Evolutionary conservation across 2,329 filamentous ascomycete species (phyloP).

Genomic region (Trichocomaceae sp.): DNA sequence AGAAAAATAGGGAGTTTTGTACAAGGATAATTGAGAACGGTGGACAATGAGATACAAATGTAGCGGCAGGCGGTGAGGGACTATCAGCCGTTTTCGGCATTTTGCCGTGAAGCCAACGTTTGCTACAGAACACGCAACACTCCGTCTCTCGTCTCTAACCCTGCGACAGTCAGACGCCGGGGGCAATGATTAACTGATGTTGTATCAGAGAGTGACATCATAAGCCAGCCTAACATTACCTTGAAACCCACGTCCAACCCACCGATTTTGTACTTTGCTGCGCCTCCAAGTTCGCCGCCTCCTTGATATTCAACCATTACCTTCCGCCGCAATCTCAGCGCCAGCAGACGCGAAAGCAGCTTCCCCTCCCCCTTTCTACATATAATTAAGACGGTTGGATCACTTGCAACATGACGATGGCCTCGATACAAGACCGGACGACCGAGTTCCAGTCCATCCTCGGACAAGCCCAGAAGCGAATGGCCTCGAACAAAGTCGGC

Average conservation of each 20-base stretch:
- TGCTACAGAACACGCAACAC: background rate
- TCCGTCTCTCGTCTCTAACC: background rate
- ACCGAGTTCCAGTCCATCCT: conserved; percentile 91
- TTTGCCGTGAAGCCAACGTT: conserved; percentile 4
- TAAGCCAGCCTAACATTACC: background rate
- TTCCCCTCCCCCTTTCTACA: background rate
- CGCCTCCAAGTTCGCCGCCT: background rate
- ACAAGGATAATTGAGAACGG: too few species aligned
- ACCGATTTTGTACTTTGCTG: background rate
- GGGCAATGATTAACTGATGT: background rate
- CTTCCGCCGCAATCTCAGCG: background rate
- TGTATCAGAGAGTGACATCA: background rate
- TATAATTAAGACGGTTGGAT: background rate
- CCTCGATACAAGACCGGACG: conserved; percentile 92
- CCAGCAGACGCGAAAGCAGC: background rate
- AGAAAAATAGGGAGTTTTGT: too few species aligned
- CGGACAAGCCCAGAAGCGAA: conserved; percentile 71
- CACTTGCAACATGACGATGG: conserved; percentile 42
- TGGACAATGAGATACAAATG: too few species aligned
- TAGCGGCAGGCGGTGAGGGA: too few species aligned
- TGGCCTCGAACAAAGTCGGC: conserved; percentile 68
- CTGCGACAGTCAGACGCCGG: background rate
- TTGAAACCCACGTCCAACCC: background rate
- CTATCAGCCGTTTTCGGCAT: conserved; percentile 3
- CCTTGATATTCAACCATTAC: background rate